Conservation (phyloP, 2,329 filamentous ascomycete species). For the Periconia macrospinosa region DNA sequence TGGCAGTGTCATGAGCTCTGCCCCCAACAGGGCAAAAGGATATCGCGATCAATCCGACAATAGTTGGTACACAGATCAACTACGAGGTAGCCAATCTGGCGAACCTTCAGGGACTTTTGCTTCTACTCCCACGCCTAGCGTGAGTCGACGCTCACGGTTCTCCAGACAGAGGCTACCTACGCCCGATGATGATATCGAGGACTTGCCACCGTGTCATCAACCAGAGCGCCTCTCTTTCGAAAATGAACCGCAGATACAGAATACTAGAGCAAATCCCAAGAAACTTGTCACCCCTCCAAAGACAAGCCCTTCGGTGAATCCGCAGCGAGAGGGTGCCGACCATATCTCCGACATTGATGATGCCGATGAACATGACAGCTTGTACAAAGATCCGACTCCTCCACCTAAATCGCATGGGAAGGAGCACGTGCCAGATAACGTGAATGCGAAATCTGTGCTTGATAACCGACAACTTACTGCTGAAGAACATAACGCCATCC, state of each 20-base stretch:
- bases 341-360: slow-evolving; percentile 4
- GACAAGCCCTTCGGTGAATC: slow-evolving; percentile 25
- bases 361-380: slow-evolving; percentile 19
- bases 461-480: slow-evolving; percentile 65
- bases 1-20: slow-evolving; percentile 68
- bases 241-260: slow-evolving; percentile 27
- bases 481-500: slow-evolving; percentile 86
- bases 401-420: slow-evolving; percentile 3
- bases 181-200: slow-evolving; percentile 30
- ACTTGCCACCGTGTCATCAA: slow-evolving; percentile 33
- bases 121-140: slow-evolving; percentile 21
- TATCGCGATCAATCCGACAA: slow-evolving; percentile 81
- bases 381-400: slow-evolving; percentile 21
- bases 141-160: slow-evolving; percentile 24
- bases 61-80: slow-evolving; percentile 80
- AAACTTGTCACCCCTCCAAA: slow-evolving; percentile 34
- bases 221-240: slow-evolving; percentile 27
- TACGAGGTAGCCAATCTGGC: slow-evolving; percentile 49
- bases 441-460: not conserved
- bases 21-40: slow-evolving; percentile 60
- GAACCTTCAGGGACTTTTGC: slow-evolving; percentile 21
- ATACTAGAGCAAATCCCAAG: slow-evolving; percentile 2
- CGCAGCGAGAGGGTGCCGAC: slow-evolving; percentile 10
- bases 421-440: slow-evolving; percentile 8
- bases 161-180: slow-evolving; percentile 27